Base-by-base conservation (phyloP, 305 asterid species). In the Ilex paraguariensis region DNA sequence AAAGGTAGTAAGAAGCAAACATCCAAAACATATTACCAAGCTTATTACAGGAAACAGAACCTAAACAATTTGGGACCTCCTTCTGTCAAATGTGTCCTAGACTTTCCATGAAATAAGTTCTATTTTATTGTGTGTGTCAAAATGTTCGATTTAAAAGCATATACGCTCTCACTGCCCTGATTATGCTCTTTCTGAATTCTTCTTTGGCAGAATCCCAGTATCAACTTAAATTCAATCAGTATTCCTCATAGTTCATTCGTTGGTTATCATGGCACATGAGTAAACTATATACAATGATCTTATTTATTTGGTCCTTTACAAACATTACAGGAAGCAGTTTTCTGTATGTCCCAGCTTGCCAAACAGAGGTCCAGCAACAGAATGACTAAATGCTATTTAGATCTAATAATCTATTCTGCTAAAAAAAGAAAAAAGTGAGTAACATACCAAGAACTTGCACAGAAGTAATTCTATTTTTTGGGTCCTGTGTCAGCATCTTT, bases 401-500 rank as follows among this genome's bases (percentile, higher is more conserved):
- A 46, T 46, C 4, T 10, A 46, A 46, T 21, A 10, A 1, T 7
- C 13, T 7, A 46, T 46, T 5, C 13, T 13, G 15, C 52, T 13
- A 10, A 8, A 11, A 46, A 46, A 46, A 46, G 0, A 0, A 46
- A 46, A 49, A 31, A 62, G 54, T 40, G 61, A 16, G 56, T 48
- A 44, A 62, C 63, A 21, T 90, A 91, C 97, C 96, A 51, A 91
- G 93, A 72, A 91, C 94, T 78, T 81, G 80, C 12, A 88, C 65
- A 57, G 95, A 81, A 73, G 91, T 82, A 54, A 91, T 81, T 78
- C 98, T 80, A 61, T 54, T 78, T 65, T 57, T 84, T 1, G 94
- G 95, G 68, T 91, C 88, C 73, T 79, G 81, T 11, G 82, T 86
- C 45, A 86, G 84, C 98, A 91, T 91, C 75, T 74, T 84, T n/a